These are phyloP conservation scores for Ascochyta clinopodiicola DNA, from an alignment of 2,329 filamentous ascomycete species.

Conservation along the genomic window DNA sequence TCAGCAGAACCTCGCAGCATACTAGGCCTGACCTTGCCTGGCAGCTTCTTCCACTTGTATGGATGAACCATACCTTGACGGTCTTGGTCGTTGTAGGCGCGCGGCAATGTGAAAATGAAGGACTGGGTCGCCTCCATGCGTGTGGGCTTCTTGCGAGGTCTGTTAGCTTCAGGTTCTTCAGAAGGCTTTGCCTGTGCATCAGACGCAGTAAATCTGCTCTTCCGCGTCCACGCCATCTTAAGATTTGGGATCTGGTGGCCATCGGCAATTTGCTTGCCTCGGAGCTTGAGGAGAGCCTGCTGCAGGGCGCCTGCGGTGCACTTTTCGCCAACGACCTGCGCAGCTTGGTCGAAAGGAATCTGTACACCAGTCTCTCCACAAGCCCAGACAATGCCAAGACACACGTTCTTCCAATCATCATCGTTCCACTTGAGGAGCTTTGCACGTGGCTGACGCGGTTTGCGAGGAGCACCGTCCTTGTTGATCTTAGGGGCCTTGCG, in stretches of 20 bases:
- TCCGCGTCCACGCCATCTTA: slow-evolving; percentile 35
- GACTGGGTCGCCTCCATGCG: slow-evolving; percentile 14
- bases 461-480: slow-evolving; percentile 37
- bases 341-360: slow-evolving; percentile 41
- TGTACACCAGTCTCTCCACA: slow-evolving; percentile 37
- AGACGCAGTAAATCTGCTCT: slow-evolving; percentile 14
- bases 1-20: slow-evolving; percentile 1
- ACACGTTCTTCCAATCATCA: slow-evolving; percentile 36
- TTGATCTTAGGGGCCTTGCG: slow-evolving; percentile 33
- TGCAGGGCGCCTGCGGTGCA: slow-evolving; percentile 41
- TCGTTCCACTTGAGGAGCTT: slow-evolving; percentile 41
- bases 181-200: slow-evolving; percentile 13
- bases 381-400: slow-evolving; percentile 39
- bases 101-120: slow-evolving; percentile 12
- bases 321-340: slow-evolving; percentile 28
- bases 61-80: slow-evolving; percentile 8
- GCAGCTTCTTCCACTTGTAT: slow-evolving; percentile 11
- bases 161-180: slow-evolving; percentile 9
- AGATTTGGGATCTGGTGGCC: slow-evolving; percentile 30
- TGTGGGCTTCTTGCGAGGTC: slow-evolving; percentile 15
- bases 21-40: neutral
- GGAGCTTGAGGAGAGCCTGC: slow-evolving; percentile 44
- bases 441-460: slow-evolving; percentile 38
- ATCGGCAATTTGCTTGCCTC: slow-evolving; percentile 27
- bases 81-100: neutral